A percentile compares a stretch with the other conserved stretches of the same genome.
These are phyloP conservation scores for Macrocybe sp. DNA, from an alignment of 1,284 basidiomycete genomes.

Conservation along the genomic window DNA sequence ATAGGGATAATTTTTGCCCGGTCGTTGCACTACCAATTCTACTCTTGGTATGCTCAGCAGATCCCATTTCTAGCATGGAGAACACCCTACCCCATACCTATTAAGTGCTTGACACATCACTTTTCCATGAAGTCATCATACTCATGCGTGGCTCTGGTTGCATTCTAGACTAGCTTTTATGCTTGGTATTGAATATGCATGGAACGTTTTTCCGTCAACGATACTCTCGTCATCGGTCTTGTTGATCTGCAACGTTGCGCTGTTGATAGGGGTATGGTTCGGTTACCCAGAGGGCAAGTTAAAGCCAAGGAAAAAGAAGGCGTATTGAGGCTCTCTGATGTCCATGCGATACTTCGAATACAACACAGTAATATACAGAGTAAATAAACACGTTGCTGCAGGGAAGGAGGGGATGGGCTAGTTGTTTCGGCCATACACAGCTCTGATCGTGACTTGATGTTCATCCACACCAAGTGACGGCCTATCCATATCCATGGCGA, in stretches of 20 bases:
- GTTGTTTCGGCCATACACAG: neutral
- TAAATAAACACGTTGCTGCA: neutral
- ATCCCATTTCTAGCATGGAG: constrained; percentile 83
- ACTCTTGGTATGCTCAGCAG: constrained; percentile 96
- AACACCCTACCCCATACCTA: constrained; percentile 53
- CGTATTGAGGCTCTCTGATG: neutral
- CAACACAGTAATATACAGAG: no score
- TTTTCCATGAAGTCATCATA: constrained; percentile 1
- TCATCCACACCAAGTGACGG: no score
- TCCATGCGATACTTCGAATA: no score
- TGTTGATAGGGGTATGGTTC: constrained; percentile 66
- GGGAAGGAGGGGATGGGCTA: neutral
- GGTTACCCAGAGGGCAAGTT: constrained; percentile 2
- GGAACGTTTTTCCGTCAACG: constrained; percentile 87
- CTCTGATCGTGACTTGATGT: no score
- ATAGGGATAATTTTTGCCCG: constrained; percentile 91
- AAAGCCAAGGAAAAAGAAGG: constrained; percentile 5
- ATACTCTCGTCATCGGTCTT: constrained; percentile 62
- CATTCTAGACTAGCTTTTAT: constrained; percentile 55
- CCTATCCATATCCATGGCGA: constrained; percentile 7
- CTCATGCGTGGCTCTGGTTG: constrained; percentile 1
- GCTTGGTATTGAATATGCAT: constrained; percentile 73
- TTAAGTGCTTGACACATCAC: constrained; percentile 49
- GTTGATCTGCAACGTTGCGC: constrained; percentile 47
- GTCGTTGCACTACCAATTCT: constrained; percentile 99